A percentile compares a stretch with the other conserved stretches of the same genome.
phyloP scores from a whole-genome alignment of 2,329 filamentous ascomycete species.

The Diaporthe eres region DNA sequence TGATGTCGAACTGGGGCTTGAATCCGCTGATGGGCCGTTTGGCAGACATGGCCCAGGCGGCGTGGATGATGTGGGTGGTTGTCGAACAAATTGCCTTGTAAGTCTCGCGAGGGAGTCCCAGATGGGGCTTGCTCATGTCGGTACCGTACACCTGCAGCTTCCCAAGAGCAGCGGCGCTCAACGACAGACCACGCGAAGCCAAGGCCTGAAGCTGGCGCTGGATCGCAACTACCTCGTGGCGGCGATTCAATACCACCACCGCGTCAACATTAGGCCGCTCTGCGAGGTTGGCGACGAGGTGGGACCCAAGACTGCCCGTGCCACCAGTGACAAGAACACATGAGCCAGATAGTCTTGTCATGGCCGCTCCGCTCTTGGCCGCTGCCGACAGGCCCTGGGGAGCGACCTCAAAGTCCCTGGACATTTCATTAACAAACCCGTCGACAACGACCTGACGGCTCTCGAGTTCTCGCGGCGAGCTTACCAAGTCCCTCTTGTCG shows the following conservation, averaged over 20 bases:
- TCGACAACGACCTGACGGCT: background rate
- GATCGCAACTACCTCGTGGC: background rate
- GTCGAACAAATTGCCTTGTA: background rate
- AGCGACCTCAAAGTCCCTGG: background rate
- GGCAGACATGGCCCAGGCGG: slow-evolving; percentile 65
- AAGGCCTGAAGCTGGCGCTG: slow-evolving; percentile 43
- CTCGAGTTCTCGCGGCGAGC: background rate
- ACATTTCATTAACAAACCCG: background rate
- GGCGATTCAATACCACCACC: slow-evolving; percentile 63
- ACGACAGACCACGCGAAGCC: slow-evolving; percentile 27
- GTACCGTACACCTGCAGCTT: too few relatives aligned
- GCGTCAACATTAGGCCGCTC: slow-evolving; percentile 46
- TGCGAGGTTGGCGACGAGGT: slow-evolving; percentile 52
- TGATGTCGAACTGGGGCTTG: slow-evolving; percentile 58
- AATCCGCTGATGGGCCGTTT: slow-evolving; percentile 56
- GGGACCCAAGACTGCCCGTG: slow-evolving; percentile 55
- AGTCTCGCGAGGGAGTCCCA: background rate
- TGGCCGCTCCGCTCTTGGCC: too few relatives aligned
- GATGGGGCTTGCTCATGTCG: too few relatives aligned
- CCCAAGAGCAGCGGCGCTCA: too few relatives aligned
- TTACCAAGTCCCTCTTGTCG: background rate
- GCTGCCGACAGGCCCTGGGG: background rate
- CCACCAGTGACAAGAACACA: slow-evolving; percentile 56
- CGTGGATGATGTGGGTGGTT: slow-evolving; percentile 57
- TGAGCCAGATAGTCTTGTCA: too few relatives aligned